A percentile compares a stretch with the other conserved stretches of the same genome.
Conservation (phyloP, 495 filamentous ascomycete species). For the Aspergillus ellipticus region DNA sequence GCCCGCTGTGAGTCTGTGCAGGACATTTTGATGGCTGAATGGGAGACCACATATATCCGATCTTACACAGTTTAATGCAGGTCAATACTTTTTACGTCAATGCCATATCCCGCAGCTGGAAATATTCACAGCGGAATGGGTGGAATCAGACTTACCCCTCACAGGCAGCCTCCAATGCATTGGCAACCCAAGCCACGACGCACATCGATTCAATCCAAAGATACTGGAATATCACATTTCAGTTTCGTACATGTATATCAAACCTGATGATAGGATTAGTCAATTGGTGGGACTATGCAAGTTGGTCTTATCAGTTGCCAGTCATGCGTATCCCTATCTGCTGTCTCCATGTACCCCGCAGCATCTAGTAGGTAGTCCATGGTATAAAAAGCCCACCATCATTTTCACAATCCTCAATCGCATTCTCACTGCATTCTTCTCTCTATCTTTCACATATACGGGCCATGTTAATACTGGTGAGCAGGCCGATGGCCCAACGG, state of each 20-base stretch:
- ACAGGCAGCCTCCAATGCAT: neutral
- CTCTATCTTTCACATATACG: neutral
- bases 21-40: no score
- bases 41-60: no score
- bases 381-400: neutral
- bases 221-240: neutral
- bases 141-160: neutral
- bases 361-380: neutral
- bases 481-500: neutral
- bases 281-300: neutral
- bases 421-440: neutral
- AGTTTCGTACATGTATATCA: neutral
- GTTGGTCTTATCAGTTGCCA: neutral
- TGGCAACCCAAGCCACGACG: neutral
- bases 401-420: no score
- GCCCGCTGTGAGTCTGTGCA: no score
- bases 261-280: neutral
- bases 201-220: neutral
- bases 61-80: no score
- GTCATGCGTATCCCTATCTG: neutral
- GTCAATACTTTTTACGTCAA: no score
- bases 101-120: no score
- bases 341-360: neutral
- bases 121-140: no score
- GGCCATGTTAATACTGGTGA: neutral